Conservation (phyloP, 129 eudicot species). For the Chrysanthemum lavandulifolium region DNA sequence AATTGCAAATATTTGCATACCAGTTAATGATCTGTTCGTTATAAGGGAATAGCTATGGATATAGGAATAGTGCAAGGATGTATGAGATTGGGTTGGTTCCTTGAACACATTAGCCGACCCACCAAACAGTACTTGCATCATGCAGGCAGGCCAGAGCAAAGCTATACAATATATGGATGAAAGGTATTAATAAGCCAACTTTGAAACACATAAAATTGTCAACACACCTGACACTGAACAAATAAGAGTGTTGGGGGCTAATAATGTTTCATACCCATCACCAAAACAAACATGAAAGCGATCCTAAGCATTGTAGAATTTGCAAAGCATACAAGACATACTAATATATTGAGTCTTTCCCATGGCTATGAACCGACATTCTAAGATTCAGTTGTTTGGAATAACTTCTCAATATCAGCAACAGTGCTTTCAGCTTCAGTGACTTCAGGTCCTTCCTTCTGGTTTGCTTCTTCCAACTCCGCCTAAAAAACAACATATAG, state of each 20-base stretch:
- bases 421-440: conserved; percentile 68
- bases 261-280: neutral
- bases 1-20: too few species aligned
- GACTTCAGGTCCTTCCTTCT: conserved; percentile 70
- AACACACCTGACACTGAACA: neutral
- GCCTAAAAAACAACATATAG: conserved; percentile 34
- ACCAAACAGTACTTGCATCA: too few species aligned
- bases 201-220: too few species aligned
- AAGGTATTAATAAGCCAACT: neutral
- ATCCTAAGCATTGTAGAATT: neutral
- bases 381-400: conserved; percentile 49
- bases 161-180: too few species aligned
- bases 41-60: too few species aligned
- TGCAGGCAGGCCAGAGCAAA: too few species aligned
- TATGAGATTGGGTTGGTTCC: too few species aligned
- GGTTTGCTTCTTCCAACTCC: conserved; percentile 61
- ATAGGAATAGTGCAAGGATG: too few species aligned
- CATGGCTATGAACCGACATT: neutral
- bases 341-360: too few species aligned
- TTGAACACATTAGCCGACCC: too few species aligned
- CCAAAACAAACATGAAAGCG: neutral
- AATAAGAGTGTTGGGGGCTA: neutral
- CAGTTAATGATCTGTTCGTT: too few species aligned
- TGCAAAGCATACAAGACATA: neutral
- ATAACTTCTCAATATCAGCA: conserved; percentile 58